A percentile compares a stretch with the other conserved stretches of the same genome.
Conservation (phyloP, 2,329 filamentous ascomycete genomes). For the Emmonsiellopsis sp. region DNA sequence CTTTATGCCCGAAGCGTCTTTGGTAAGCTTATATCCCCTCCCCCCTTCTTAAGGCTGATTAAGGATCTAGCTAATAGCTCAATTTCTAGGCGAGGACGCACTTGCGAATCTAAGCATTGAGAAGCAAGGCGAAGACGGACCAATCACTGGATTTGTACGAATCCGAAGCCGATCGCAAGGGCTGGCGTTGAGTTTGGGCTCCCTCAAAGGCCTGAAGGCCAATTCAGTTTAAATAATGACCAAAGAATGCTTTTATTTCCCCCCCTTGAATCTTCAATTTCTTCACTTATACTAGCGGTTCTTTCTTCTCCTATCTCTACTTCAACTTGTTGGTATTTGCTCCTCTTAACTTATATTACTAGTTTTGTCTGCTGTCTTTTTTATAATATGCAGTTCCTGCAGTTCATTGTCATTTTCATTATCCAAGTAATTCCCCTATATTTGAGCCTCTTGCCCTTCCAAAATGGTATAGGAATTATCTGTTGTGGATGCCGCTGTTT, state of each 20-base stretch:
- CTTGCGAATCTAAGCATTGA: conserved; percentile 96
- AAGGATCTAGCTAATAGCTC: conserved; percentile 14
- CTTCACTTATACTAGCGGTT: conserved; percentile 9
- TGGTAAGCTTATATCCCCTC: conserved; percentile 55
- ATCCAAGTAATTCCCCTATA: not conserved
- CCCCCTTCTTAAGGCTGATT: not conserved
- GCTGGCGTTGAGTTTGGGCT: conserved; percentile 83
- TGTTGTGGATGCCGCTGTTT: not conserved
- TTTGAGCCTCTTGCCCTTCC: not conserved
- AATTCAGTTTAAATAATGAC: conserved; percentile 26
- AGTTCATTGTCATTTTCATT: not conserved
- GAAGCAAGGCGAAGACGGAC: conserved; percentile 89
- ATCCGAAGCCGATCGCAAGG: conserved; percentile 97
- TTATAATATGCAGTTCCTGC: not conserved
- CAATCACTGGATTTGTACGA: conserved; percentile 92
- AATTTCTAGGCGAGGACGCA: conserved; percentile 77
- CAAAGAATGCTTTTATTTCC: conserved; percentile 20
- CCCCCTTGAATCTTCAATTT: conserved; percentile 16
- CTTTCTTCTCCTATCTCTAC: conserved; percentile 8
- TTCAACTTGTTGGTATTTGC: conserved; percentile 4
- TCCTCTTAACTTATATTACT: not conserved
- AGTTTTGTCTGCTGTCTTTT: not conserved
- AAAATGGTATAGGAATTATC: not conserved
- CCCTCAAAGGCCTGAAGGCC: conserved; percentile 89
- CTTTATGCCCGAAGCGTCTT: conserved; percentile 95